Evolutionary conservation across 2,329 filamentous ascomycete genomes (phyloP).

Genomic region (Penicillium sp.): DNA sequence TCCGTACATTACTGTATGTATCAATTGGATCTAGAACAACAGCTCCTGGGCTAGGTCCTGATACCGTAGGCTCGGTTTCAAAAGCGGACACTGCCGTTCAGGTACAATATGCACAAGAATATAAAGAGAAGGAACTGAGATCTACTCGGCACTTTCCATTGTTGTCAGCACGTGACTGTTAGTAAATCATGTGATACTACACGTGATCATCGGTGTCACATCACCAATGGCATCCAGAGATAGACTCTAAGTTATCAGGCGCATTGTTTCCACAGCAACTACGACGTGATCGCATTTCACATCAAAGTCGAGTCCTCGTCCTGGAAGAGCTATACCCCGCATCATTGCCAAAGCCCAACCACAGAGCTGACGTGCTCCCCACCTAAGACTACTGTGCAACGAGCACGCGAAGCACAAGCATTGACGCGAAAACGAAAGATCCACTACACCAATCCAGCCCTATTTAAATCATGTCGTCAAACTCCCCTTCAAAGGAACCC

Average conservation of each 20-base stretch:
- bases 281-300: slow-evolving; percentile 13
- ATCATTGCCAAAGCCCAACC: slow-evolving; percentile 32
- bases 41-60: not conserved
- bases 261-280: slow-evolving; percentile 27
- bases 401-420: slow-evolving; percentile 35
- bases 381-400: slow-evolving; percentile 36
- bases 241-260: slow-evolving; percentile 15
- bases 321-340: slow-evolving; percentile 23
- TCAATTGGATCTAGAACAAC: not conserved
- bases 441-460: slow-evolving; percentile 36
- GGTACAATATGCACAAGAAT: not conserved
- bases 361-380: slow-evolving; percentile 24
- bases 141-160: no score
- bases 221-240: slow-evolving; percentile 15
- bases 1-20: no score
- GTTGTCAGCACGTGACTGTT: not conserved
- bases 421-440: slow-evolving; percentile 34
- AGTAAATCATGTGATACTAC: not conserved
- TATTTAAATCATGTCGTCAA: slow-evolving; percentile 79
- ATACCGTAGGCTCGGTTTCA: not conserved
- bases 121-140: not conserved
- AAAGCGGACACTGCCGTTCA: not conserved
- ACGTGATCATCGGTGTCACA: slow-evolving; percentile 14
- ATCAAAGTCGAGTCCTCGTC: slow-evolving; percentile 11
- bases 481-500: slow-evolving; percentile 83